Percentiles rank a stretch among this genome's conserved stretches.
These are phyloP conservation scores for Eryngium alpinum DNA, from an alignment of 140 eudicot species.

Conservation along the genomic window DNA sequence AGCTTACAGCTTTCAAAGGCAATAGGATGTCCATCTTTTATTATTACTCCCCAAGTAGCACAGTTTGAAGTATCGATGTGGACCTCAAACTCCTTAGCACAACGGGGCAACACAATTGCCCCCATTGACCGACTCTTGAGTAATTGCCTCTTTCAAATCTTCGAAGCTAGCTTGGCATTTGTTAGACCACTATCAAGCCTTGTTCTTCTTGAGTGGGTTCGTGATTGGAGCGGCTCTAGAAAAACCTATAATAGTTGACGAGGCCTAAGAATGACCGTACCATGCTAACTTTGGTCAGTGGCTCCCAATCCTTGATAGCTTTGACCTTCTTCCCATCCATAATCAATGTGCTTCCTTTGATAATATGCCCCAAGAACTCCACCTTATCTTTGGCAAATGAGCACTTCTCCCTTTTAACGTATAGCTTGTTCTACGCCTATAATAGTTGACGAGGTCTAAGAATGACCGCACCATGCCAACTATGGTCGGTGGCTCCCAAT, in stretches of 20 bases:
- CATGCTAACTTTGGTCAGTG: background rate
- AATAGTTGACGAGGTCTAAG: conserved; percentile 5
- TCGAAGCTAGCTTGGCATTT: background rate
- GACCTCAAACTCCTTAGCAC: background rate
- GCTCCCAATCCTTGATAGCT: background rate
- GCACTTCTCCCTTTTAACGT: background rate
- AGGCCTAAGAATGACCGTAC: conserved; percentile 3
- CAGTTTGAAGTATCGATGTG: background rate
- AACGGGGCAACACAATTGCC: background rate
- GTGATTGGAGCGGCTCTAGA: background rate
- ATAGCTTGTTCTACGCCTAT: too few species aligned
- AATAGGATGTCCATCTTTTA: background rate
- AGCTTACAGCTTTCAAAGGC: conserved; percentile 3
- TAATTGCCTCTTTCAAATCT: background rate
- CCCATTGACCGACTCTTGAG: background rate
- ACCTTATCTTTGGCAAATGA: background rate
- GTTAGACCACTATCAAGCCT: background rate
- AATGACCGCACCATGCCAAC: background rate
- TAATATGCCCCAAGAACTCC: background rate
- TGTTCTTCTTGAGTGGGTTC: background rate
- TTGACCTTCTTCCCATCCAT: background rate
- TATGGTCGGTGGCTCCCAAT: conserved; percentile 7
- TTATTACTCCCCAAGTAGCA: background rate
- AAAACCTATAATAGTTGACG: background rate
- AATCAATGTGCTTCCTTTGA: too few species aligned